Base-by-base conservation (phyloP, 1,284 basidiomycete genomes). In the Ustilago hordei region DNA sequence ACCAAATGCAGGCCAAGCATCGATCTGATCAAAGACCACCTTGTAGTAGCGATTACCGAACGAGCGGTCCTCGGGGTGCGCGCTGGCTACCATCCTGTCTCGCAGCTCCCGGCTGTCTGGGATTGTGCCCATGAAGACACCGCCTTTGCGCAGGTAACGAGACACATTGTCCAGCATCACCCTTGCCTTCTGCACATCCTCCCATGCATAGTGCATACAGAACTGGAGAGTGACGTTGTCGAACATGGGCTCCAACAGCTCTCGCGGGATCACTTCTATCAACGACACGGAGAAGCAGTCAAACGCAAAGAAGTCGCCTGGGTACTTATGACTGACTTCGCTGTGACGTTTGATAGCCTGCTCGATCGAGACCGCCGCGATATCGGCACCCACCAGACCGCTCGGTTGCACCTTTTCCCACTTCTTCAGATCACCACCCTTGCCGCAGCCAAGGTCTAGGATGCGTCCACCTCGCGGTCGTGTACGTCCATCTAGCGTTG, bases 151-250 rank as follows among this genome's bases (percentile, higher is more conserved):
- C 55, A 99, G 89, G 88, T 92, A 92, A 47, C 90, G 87, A 60
- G 91, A 90, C 31, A 96, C 95, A 85, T 99, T 99, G 59, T 92
- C 90, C 34, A 99, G 90, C 96, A 99, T 98, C 83, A 91, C 91
- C 39, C 94, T 90, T 32, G 92, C 94, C 86, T 97, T 98, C 60
- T 90, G 88, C 35, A 91, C 90, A 45, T 90, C 92, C 85, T 98
- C 95, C 86, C 98, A 99, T 8, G 96, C 97, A 84, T 99, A 99
- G 87, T 99, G 97, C 94, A 99, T 97, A 87, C 96, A 99, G 87
- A 99, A 99, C 86, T 99, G 97, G 92, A 98, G 93, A 2, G 94
- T 93, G 23, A 99, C 94, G 57, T 94, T 94, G 86, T 98, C 95
- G 85, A 98, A 98, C 12, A 90, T 91, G 36, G 77, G 85, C 17